These are phyloP conservation scores for Cryptosporidium bovis DNA, from an alignment of 169 alveolate genomes.

Conservation along the genomic window DNA sequence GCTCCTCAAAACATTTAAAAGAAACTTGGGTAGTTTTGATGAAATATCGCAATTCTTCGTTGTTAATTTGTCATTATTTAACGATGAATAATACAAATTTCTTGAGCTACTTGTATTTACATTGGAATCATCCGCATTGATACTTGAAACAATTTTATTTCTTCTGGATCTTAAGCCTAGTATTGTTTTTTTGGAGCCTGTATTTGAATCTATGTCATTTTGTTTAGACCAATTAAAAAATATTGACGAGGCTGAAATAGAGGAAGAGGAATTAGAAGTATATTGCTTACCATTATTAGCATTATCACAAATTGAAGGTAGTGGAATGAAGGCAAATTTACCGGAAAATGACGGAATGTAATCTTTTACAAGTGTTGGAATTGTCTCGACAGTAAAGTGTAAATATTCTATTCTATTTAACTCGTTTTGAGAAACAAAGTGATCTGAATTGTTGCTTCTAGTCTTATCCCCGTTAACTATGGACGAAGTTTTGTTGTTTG, in stretches of 20 bases:
- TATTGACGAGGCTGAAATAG: no score
- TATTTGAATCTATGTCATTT: conserved; percentile 10
- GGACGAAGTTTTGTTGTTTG: background rate
- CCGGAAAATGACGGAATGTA: conserved; percentile 72
- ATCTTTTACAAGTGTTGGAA: conserved; percentile 48
- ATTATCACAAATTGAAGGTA: conserved; percentile 36
- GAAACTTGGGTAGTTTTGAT: background rate
- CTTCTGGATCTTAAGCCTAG: conserved; percentile 64
- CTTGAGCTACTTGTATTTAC: background rate
- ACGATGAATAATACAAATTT: background rate
- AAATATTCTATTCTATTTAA: conserved; percentile 36
- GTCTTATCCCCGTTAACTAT: background rate
- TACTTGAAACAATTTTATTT: background rate
- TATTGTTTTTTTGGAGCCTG: background rate
- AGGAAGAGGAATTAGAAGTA: no score
- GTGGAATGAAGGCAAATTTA: conserved; percentile 50
- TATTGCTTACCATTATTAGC: no score
- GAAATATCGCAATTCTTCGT: no score
- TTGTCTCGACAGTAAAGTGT: conserved; percentile 28
- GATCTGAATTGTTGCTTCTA: background rate
- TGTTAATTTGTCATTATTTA: background rate
- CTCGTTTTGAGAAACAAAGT: conserved; percentile 14
- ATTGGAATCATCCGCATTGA: background rate
- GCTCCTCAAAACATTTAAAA: conserved; percentile 15
- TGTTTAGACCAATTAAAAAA: background rate